These are phyloP conservation scores for Priceomyces haplophilus DNA, from an alignment of 805 yeast genomes.

Conservation along the genomic window DNA sequence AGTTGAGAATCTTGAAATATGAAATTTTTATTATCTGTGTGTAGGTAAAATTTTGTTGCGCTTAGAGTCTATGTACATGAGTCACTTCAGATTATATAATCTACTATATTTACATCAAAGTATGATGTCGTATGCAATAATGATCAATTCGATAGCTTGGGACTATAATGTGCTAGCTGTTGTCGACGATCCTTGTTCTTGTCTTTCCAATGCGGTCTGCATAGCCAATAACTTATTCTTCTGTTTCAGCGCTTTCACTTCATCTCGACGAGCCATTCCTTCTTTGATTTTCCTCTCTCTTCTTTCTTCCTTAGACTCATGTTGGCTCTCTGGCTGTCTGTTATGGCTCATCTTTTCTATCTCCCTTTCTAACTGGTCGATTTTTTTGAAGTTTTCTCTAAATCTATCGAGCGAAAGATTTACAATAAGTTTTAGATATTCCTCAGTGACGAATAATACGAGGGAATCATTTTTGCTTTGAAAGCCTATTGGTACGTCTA, in stretches of 20 bases:
- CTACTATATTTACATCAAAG: background rate
- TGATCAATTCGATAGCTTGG: background rate
- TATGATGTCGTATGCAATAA: too few relatives aligned
- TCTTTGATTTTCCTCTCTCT: conserved; percentile 51
- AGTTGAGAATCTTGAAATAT: background rate
- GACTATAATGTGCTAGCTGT: background rate
- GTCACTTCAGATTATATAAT: conserved; percentile 2
- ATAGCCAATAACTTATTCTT: conserved; percentile 7
- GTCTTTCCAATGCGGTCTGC: background rate
- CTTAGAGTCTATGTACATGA: background rate
- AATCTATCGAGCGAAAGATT: conserved; percentile 60
- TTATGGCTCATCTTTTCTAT: conserved; percentile 23
- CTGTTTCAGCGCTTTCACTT: conserved; percentile 27
- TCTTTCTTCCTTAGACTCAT: conserved; percentile 52
- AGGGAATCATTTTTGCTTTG: conserved; percentile 28
- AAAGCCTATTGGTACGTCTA: conserved; percentile 77
- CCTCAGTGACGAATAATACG: conserved; percentile 45
- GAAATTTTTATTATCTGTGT: background rate
- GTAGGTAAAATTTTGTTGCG: background rate
- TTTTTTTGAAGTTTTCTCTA: conserved; percentile 58
- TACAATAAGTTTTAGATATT: conserved; percentile 52
- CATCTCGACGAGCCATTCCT: conserved; percentile 41
- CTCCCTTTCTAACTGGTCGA: conserved; percentile 45
- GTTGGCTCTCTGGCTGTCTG: too few relatives aligned
- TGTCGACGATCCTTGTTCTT: background rate